A percentile compares a stretch with the other conserved stretches of the same genome.
phyloP scores from a whole-genome alignment of 2,329 filamentous ascomycete genomes.

The Diaporthe nobilis region DNA sequence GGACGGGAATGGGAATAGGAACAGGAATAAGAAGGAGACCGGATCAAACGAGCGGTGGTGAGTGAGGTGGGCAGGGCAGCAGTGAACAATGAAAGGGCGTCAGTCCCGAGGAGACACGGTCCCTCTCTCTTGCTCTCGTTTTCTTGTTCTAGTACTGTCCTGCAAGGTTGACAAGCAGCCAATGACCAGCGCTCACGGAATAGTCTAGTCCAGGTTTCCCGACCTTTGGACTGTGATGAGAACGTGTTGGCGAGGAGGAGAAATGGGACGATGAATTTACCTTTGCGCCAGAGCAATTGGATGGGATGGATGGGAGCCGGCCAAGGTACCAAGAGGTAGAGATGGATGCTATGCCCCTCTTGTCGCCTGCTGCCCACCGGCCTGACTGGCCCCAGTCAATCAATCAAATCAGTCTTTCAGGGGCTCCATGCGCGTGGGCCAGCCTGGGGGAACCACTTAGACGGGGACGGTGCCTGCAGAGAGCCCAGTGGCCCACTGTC shows the following conservation, averaged over 20 bases:
- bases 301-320: neutral
- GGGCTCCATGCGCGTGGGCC: slow-evolving; percentile 23
- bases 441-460: slow-evolving; percentile 27
- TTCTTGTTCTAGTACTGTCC: neutral
- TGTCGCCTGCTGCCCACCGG: neutral
- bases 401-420: slow-evolving; percentile 23
- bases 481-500: slow-evolving; percentile 16
- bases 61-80: slow-evolving; percentile 21
- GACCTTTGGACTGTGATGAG: slow-evolving; percentile 30
- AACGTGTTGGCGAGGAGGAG: slow-evolving; percentile 7
- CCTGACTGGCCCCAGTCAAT: slow-evolving; percentile 14
- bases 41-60: slow-evolving; percentile 25
- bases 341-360: neutral
- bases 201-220: slow-evolving; percentile 37
- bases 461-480: slow-evolving; percentile 20
- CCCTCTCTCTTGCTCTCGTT: neutral
- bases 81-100: slow-evolving; percentile 21
- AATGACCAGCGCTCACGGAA: slow-evolving; percentile 19
- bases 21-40: neutral
- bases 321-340: slow-evolving; percentile 8
- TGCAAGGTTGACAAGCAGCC: slow-evolving; percentile 24
- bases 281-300: slow-evolving; percentile 24
- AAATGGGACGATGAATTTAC: slow-evolving; percentile 24
- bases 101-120: slow-evolving; percentile 15
- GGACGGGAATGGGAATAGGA: neutral